phyloP scores from a whole-genome alignment of 192 early-diverging fungal genomes.

The Gonapodya sp. region DNA sequence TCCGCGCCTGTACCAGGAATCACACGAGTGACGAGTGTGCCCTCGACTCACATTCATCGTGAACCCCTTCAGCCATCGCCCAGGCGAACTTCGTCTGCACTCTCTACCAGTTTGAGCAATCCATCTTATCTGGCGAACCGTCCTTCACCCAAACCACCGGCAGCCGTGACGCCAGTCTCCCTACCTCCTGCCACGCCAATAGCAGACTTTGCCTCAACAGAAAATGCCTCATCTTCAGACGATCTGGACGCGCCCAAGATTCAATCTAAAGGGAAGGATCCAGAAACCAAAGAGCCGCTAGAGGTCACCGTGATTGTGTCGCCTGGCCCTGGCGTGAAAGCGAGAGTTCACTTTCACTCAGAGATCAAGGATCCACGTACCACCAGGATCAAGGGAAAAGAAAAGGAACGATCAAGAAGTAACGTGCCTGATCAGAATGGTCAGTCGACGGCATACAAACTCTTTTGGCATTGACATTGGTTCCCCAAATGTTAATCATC shows the following conservation, averaged over 20 bases:
- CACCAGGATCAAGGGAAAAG: neutral
- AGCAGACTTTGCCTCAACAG: too few relatives aligned
- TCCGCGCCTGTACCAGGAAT: neutral
- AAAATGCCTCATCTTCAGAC: too few relatives aligned
- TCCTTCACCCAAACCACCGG: neutral
- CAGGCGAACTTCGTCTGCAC: neutral
- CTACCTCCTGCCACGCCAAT: neutral
- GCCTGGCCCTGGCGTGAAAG: neutral
- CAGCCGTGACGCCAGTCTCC: neutral
- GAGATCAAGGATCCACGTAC: neutral
- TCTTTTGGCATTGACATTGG: neutral
- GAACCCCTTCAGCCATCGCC: neutral
- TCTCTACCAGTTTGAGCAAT: neutral
- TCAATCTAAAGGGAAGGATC: neutral
- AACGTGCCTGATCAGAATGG: neutral
- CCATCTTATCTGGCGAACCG: neutral
- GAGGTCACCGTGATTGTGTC: neutral
- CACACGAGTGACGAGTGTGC: neutral
- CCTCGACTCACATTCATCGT: neutral
- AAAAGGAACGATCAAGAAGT: neutral
- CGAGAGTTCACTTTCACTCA: neutral
- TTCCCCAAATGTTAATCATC: neutral
- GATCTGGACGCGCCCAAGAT: neutral
- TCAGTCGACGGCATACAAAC: too few relatives aligned
- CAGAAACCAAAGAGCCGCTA: neutral